A percentile compares a stretch with the other conserved stretches of the same genome.
These are phyloP conservation scores for Rossbeevera mucosa DNA, from an alignment of 768 basidiomycete species.

Conservation along the genomic window DNA sequence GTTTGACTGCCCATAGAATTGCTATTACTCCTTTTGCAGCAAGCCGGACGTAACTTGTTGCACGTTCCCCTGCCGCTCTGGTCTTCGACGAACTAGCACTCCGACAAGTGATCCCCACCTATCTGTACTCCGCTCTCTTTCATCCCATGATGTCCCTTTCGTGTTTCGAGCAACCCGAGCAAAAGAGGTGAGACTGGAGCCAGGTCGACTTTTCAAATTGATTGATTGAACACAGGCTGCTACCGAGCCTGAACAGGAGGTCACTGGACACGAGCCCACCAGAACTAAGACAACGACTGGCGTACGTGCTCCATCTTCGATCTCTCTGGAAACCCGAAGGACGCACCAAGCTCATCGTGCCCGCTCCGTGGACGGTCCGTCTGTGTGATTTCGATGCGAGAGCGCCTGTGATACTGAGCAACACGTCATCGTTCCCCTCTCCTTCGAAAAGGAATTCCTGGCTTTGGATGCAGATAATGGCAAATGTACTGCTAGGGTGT, in stretches of 20 bases:
- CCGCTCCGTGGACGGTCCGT: constrained; percentile 26
- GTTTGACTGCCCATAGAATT: neutral
- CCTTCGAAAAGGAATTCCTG: constrained; percentile 9
- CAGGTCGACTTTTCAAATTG: neutral
- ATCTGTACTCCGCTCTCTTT: neutral
- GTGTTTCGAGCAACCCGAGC: neutral
- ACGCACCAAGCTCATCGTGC: constrained; percentile 16
- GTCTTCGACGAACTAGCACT: neutral
- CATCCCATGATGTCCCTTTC: constrained; percentile 2
- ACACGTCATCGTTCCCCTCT: neutral
- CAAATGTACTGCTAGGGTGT: neutral
- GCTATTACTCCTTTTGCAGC: constrained; percentile 1
- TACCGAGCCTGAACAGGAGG: constrained; percentile 2
- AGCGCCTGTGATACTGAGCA: neutral
- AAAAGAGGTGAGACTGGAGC: constrained; percentile 6
- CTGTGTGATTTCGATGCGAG: neutral
- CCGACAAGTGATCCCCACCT: neutral
- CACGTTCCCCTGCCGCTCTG: neutral
- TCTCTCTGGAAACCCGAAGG: constrained; percentile 18
- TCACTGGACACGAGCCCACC: constrained; percentile 12
- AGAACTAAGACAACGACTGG: constrained; percentile 16
- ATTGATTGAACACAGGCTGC: constrained; percentile 7
- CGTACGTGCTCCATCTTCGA: constrained; percentile 23
- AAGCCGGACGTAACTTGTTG: constrained; percentile 12
- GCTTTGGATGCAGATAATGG: constrained; percentile 1